Percentiles rank a stretch among this genome's conserved stretches.
Conservation (phyloP, 2,329 filamentous ascomycete species). For the Penicillium sp. region DNA sequence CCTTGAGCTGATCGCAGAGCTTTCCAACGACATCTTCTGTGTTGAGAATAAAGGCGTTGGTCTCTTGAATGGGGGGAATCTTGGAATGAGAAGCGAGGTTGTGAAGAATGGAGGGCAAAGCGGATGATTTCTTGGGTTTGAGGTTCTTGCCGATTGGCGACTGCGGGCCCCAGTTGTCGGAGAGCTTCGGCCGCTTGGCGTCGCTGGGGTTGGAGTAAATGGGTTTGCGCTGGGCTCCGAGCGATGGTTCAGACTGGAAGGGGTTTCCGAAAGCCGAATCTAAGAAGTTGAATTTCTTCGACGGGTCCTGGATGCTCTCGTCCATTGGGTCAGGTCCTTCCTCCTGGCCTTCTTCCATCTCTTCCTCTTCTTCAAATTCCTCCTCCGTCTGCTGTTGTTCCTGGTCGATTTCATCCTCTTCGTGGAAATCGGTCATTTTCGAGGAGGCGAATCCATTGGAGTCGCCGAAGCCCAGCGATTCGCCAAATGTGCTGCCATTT, state of each 20-base stretch:
- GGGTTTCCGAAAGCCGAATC: slow-evolving; percentile 35
- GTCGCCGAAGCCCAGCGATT: slow-evolving; percentile 27
- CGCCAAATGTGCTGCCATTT: slow-evolving; percentile 28
- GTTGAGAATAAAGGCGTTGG: slow-evolving; percentile 69
- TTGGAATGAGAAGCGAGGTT: slow-evolving; percentile 62
- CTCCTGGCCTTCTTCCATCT: slow-evolving; percentile 43
- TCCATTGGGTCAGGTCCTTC: slow-evolving; percentile 23
- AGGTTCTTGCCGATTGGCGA: slow-evolving; percentile 37
- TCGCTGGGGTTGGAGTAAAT: slow-evolving; percentile 47
- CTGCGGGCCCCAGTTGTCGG: slow-evolving; percentile 41
- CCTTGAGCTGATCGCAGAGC: slow-evolving; percentile 57
- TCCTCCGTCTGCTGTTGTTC: slow-evolving; percentile 42
- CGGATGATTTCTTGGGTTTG: slow-evolving; percentile 56
- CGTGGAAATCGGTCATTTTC: slow-evolving; percentile 28
- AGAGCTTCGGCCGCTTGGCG: slow-evolving; percentile 45
- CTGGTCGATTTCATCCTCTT: slow-evolving; percentile 30
- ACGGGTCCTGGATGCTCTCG: slow-evolving; percentile 19
- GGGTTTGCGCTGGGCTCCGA: slow-evolving; percentile 31
- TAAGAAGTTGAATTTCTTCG: slow-evolving; percentile 31
- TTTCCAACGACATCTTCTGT: slow-evolving; percentile 72
- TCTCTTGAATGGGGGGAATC: slow-evolving; percentile 66
- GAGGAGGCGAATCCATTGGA: slow-evolving; percentile 29
- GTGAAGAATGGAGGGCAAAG: slow-evolving; percentile 71
- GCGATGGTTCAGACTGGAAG: slow-evolving; percentile 2
- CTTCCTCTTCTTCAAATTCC: slow-evolving; percentile 39